Base-by-base conservation (phyloP, 176 grass and related monocot genomes). In the Tuctoria greenei region DNA sequence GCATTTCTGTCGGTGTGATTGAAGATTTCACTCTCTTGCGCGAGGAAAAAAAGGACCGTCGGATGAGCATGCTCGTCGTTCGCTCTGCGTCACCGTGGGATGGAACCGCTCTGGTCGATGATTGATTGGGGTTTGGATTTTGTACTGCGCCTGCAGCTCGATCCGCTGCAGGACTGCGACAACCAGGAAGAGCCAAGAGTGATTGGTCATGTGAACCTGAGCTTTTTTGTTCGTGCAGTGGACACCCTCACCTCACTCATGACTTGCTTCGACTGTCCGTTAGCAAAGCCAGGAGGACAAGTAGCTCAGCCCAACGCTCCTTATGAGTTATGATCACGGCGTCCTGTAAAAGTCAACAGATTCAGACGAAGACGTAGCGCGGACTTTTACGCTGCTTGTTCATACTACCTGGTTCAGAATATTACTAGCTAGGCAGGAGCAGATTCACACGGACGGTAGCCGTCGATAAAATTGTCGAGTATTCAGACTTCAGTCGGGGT, bases 121-220 rank as follows among this genome's bases (percentile, higher is more conserved):
- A 36, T 61, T 79, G 69, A 79, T 35, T 68, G 70, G 55, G 36
- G 76, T 39, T 46, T 75, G 75, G 55, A 49, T 63, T 77, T 26
- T 64, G 71, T 52, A 17, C 38, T 37, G 64, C 17, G 8, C 24
- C 65, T 73, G 41, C 67, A 14, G 35, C 74, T 66, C 49, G 42
- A 55, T 55, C 36, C 25, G 69, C 27, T 5, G 39, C 66, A 37
- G 65, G 28, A 73, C 54, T 23, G 73, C 74, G 74, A 79, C 86
- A 88, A 47, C 62, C 41, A 12, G 2, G 25, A 78, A 2, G 2
- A 3, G 54, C 14, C 63, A 54, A 51, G 15, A 81, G 71, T 68
- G 66, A 14, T 43, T 2, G 79, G 3, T 82, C 86, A 83, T 83
- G 80, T 79, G 86, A 83, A 24, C 62, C 69, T 4, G 2, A 21